phyloP scores from a whole-genome alignment of 2,329 filamentous ascomycete species.

The Lachnellula suecica region DNA sequence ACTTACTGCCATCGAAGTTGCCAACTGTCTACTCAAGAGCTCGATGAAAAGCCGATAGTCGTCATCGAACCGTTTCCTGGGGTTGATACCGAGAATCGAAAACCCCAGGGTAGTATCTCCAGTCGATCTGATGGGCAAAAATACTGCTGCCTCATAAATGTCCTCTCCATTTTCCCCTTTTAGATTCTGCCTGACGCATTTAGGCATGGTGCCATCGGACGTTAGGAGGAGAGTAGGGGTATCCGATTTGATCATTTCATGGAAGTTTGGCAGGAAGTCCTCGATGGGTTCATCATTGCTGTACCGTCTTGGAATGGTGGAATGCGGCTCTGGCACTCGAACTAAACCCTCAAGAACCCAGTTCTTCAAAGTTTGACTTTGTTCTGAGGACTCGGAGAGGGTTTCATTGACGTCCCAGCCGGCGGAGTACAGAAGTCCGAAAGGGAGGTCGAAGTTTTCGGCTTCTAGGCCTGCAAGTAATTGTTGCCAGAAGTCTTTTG shows the following conservation, averaged over 20 bases:
- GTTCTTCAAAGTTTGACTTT: conserved; percentile 10
- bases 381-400: conserved; percentile 18
- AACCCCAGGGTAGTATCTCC: conserved; percentile 66
- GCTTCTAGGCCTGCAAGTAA: conserved; percentile 25
- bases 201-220: conserved; percentile 53
- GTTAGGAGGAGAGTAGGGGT: conserved; percentile 14
- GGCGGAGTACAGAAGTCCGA: conserved; percentile 34
- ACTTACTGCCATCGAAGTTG: conserved; percentile 57
- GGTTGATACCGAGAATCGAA: conserved; percentile 68
- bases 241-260: conserved; percentile 15
- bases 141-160: conserved; percentile 61
- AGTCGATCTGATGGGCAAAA: conserved; percentile 68
- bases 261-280: conserved; percentile 14
- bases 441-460: conserved; percentile 32
- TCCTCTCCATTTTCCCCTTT: conserved; percentile 64
- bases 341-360: conserved; percentile 24
- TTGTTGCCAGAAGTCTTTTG: conserved; percentile 36
- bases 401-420: conserved; percentile 25
- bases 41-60: conserved; percentile 69
- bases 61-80: conserved; percentile 68
- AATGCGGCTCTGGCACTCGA: conserved; percentile 7
- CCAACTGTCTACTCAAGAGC: conserved; percentile 53
- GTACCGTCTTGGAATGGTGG: conserved; percentile 8
- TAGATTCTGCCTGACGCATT: conserved; percentile 56
- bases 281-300: conserved; percentile 9